These are phyloP conservation scores for Aspergillus panamensis DNA, from an alignment of 495 filamentous ascomycete species.

Conservation along the genomic window DNA sequence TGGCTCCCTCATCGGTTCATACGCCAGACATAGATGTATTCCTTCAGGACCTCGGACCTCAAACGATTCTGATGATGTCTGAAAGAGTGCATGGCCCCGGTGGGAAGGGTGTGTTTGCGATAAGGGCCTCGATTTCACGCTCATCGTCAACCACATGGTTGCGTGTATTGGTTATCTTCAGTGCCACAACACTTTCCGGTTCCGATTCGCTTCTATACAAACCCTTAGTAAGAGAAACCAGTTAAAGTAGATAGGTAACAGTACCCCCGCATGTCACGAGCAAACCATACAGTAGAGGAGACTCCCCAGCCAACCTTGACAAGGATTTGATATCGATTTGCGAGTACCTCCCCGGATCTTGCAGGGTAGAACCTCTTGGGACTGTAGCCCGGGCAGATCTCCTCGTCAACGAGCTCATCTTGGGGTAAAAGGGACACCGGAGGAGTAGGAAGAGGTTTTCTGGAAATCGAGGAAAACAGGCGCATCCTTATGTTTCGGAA, in stretches of 20 bases:
- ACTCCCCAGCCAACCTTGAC: conserved; percentile 43
- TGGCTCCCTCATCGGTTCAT: too few relatives aligned
- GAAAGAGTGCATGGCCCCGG: too few relatives aligned
- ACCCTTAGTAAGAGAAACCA: conserved; percentile 25
- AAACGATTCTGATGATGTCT: too few relatives aligned
- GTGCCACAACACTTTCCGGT: conserved; percentile 33
- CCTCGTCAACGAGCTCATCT: conserved; percentile 32
- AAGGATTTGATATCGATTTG: conserved; percentile 35
- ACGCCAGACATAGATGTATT: too few relatives aligned
- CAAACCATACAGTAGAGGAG: conserved; percentile 40
- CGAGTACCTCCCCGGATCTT: conserved; percentile 36
- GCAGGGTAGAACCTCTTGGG: conserved; percentile 39
- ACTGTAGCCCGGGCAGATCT: conserved; percentile 33
- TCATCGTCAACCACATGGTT: conserved; percentile 17
- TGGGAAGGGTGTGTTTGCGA: too few relatives aligned
- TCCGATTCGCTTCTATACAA: conserved; percentile 25
- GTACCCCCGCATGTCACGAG: conserved; percentile 31
- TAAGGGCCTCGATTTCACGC: too few relatives aligned
- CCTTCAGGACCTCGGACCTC: too few relatives aligned
- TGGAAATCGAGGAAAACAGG: conserved; percentile 21
- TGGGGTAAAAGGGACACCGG: conserved; percentile 25
- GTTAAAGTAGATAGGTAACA: conserved; percentile 14
- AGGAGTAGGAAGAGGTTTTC: conserved; percentile 28
- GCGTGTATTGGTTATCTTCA: conserved; percentile 35
- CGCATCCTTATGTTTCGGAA: neutral